A percentile compares a stretch with the other conserved stretches of the same genome.
Evolutionary conservation across 257 asterid genomes (phyloP).

Genomic region (Thymus mandschuricus): DNA sequence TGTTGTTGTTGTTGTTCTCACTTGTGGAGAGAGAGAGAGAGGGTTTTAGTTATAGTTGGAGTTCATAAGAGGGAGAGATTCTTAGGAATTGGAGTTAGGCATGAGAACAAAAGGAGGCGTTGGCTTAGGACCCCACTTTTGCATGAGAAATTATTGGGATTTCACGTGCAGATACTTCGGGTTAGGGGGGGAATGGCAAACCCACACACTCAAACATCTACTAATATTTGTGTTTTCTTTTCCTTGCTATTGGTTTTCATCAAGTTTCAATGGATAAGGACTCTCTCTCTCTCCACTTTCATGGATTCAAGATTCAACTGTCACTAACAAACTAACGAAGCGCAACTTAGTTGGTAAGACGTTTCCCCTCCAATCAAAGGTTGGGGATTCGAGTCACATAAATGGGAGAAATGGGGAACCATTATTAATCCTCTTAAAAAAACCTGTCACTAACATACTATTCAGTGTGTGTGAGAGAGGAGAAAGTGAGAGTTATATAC

Average conservation of each 20-base stretch:
- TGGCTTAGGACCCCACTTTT: slow-evolving; percentile 76
- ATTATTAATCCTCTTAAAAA: no score
- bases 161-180: slow-evolving; percentile 71
- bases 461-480: no score
- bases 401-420: no score
- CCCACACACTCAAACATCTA: not conserved
- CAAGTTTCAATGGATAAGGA: slow-evolving; percentile 52
- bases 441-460: no score
- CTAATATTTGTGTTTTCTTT: not conserved
- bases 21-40: not conserved
- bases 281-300: slow-evolving; percentile 20
- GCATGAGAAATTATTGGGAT: slow-evolving; percentile 95
- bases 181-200: slow-evolving; percentile 4
- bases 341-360: no score
- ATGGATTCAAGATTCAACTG: slow-evolving; percentile 59
- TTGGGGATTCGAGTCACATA: no score
- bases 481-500: no score
- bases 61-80: slow-evolving; percentile 48
- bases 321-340: slow-evolving; percentile 37
- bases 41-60: not conserved
- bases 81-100: slow-evolving; percentile 67
- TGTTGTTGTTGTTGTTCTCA: no score
- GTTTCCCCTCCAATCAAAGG: no score
- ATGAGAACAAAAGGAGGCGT: slow-evolving; percentile 68
- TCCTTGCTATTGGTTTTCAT: slow-evolving; percentile 21